These are phyloP conservation scores for Pichia heedii DNA, from an alignment of 805 yeast genomes.

Conservation along the genomic window DNA sequence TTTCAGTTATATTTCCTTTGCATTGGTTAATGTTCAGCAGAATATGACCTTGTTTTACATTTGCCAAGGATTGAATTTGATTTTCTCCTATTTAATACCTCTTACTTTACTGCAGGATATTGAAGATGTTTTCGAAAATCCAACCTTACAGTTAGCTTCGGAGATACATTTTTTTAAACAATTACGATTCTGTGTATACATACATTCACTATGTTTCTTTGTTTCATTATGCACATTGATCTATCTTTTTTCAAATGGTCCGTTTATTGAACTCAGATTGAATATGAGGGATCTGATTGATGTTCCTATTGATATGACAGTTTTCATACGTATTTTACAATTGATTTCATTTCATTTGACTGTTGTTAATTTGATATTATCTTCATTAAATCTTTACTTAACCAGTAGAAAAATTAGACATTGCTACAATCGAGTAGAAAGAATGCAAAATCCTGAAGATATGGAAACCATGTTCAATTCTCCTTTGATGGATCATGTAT, in stretches of 20 bases:
- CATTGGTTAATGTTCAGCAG: conserved; percentile 20
- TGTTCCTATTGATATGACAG: conserved; percentile 5
- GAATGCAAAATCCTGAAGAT: conserved; percentile 9
- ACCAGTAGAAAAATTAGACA: conserved; percentile 18
- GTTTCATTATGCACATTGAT: conserved; percentile 19
- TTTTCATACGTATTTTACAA: conserved; percentile 14
- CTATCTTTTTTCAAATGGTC: conserved; percentile 10
- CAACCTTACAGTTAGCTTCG: conserved; percentile 17
- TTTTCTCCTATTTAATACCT: conserved; percentile 23
- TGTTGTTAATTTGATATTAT: conserved; percentile 13
- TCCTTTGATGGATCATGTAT: conserved; percentile 11
- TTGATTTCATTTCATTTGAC: conserved; percentile 17
- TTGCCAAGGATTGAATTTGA: conserved; percentile 18
- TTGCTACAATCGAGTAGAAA: conserved; percentile 20
- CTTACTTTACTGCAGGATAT: conserved; percentile 14
- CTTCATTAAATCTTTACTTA: conserved; percentile 18
- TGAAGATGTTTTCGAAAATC: conserved; percentile 19
- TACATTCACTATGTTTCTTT: conserved; percentile 14
- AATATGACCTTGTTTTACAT: conserved; percentile 17
- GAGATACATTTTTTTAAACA: conserved; percentile 19
- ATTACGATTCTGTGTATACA: conserved; percentile 13
- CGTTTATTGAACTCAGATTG: conserved; percentile 2
- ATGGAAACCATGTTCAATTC: conserved; percentile 1
- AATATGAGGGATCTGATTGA: background rate
- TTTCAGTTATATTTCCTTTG: conserved; percentile 22